Evolutionary conservation across 2,329 filamentous ascomycete species (phyloP), one percentile per base, ranked within the genome.

Genomic region (Trichoderma sp.): DNA sequence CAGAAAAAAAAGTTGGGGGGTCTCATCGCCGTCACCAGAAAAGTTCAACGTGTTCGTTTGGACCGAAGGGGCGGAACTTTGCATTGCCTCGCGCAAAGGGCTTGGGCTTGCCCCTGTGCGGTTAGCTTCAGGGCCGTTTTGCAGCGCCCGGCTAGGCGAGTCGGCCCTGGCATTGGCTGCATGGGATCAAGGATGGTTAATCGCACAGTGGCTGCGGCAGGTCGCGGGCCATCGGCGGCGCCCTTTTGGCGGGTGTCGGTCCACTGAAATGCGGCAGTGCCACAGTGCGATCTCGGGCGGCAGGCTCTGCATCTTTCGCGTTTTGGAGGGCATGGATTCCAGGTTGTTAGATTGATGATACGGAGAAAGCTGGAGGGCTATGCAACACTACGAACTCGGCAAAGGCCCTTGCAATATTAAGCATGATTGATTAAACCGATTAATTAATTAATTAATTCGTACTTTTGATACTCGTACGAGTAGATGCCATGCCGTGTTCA

Each of bases 1-100:
- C 57, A 71, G 70, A 69, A 66, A 28, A 59, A 68, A 71, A 57
- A 55, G 30, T 55, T 32, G 66, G 57, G 66, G 66, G 57, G 66
- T 23, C 39, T 34, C 66, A 32, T 61, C 20, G 57, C 70, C 50
- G 64, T 68, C 59, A 55, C 68, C 43, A 73, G 72, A 77, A 69
- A 75, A 75, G 71, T 73, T 77, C 72, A 75, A 77, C 76, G 76
- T 77, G 76, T 77, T 76, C 76, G 75, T 73, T 76, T 73, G 73
- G 61, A 57, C 17, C 17, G 34, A 65, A 65, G 20, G 59, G 73
- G 73, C 73, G 73, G 73, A 69, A 61, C 68, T 74, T 68, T 43
- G 57, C 58, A 62, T 68, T 57, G 63, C 61, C 62, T 70, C 64
- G n/a, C 47, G 53, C 70, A 47, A 68, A 57, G 47, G 71, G 61